phyloP scores from a whole-genome alignment of 495 filamentous ascomycete species.

The Haplographium delicatum region DNA sequence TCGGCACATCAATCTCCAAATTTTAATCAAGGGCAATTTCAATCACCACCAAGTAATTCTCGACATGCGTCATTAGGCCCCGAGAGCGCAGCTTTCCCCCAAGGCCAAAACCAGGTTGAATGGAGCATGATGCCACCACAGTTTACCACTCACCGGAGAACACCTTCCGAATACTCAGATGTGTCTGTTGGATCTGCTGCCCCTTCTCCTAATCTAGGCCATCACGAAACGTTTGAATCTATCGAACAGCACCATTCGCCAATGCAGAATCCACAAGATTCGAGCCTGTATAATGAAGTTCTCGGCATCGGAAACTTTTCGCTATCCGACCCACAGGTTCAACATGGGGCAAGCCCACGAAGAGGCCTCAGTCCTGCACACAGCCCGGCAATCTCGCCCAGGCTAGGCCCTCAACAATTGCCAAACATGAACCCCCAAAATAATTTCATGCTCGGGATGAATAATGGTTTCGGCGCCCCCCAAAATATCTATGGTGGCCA shows the following conservation, averaged over 20 bases:
- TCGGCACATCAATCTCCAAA: constrained; percentile 52
- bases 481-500: constrained; percentile 49
- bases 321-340: constrained; percentile 65
- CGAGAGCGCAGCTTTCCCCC: constrained; percentile 64
- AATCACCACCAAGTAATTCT: constrained; percentile 58
- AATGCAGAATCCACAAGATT: constrained; percentile 69
- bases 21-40: constrained; percentile 52
- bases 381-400: constrained; percentile 82
- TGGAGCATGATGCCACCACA: constrained; percentile 65
- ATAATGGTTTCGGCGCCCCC: constrained; percentile 32
- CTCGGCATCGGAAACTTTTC: constrained; percentile 76
- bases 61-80: constrained; percentile 78
- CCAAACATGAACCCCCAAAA: constrained; percentile 41
- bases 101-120: constrained; percentile 52
- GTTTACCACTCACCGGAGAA: constrained; percentile 74
- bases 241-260: constrained; percentile 73
- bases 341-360: constrained; percentile 42
- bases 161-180: constrained; percentile 89
- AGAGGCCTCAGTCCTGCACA: constrained; percentile 70
- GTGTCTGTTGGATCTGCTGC: constrained; percentile 73
- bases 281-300: constrained; percentile 67
- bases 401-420: constrained; percentile 67
- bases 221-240: constrained; percentile 73
- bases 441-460: constrained; percentile 46
- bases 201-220: constrained; percentile 73